Evolutionary conservation across 345 rosid species (phyloP), one percentile per base, ranked within the genome.

Genomic region (Hibiscus syriacus): DNA sequence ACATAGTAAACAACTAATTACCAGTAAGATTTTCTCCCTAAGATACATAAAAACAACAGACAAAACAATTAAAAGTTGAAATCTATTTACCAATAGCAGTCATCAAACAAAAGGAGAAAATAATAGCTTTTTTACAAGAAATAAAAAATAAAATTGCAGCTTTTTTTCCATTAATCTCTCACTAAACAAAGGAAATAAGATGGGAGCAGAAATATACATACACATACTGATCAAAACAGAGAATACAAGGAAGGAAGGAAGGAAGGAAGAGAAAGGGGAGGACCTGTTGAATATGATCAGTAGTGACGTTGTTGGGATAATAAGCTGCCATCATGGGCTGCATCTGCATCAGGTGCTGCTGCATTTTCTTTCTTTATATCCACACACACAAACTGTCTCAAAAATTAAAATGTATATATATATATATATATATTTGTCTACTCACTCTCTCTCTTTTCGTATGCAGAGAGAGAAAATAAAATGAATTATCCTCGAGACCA

Each of bases 271-370:
- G n/a, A 39, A 45, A 17, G 67, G 67, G 29, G 64, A 74, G 68
- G 70, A 94, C 99, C 98, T 92, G 99, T 71, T 95, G 99, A 79
- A 95, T 95, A 76, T 92, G 99, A 92, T 95, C 99, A 84, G 97
- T 89, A 54, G 99, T 95, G 87, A 95, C 99, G 93, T 92, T n/a
- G n/a, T n/a, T 92, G 73, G 99, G 90, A 79, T 92, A 92, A 85
- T 90, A 95, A 71, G 98, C 87, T 75, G 98, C 96, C 98, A 95
- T 95, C 97, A 88, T 86, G 94, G 97, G 99, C 93, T 95, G 99
- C 97, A 87, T 89, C 92, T 94, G 98, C 93, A 89, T 89, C 95
- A 91, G 99, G 96, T 91, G 99, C 98, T 94, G 99, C 82, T 94
- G 97, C 91, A 88, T 86, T 73, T 80, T 75, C 77, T 76, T 70